Evolutionary conservation across 306 rosid genomes (phyloP), one percentile per base, ranked within the genome.

Genomic region (Pterocarpus santalinus): DNA sequence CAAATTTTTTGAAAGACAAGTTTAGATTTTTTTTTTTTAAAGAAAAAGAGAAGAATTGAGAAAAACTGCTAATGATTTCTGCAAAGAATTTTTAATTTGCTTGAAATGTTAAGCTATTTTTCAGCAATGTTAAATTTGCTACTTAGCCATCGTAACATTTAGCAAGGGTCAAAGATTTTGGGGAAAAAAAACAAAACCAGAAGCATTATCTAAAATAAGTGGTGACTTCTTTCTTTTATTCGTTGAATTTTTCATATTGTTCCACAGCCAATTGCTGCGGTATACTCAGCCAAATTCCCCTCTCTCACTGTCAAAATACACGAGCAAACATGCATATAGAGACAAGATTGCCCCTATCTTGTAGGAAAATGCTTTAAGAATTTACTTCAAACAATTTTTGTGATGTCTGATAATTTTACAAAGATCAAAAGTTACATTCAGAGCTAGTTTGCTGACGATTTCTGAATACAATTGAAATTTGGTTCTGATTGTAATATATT

Each of bases 281-380:
- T 12, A 55, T 1, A 7, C 8, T 55, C 68, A 5, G 47, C 81
- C 68, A 39, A 41, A 13, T 58, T 74, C 5, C 2, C 60, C 44
- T 65, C 7, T 55, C 43, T 66, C 36, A 8, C 43, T 35, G n/a
- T 10, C 52, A n/a, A 17, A 66, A 61, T 6, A 74, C 57, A 35
- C 11, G 10, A 12, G 9, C 15, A 44, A 51, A 63, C 73, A 41
- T 55, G 76, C 76, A 68, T 60, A 14, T 2, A 57, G 73, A 51
- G n/a, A 71, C 83, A 71, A 71, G 35, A 28, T 43, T 56, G 58
- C 57, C 39, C 49, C 51, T 12, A 13, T 57, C 36, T 65, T 8
- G 73, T 13, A 11, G 61, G 61, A 47, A 69, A 32, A 10, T 47
- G 28, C 39, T 33, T 13, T 7, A 13, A 51, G n/a, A 51, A 15